Evolutionary conservation across 495 filamentous ascomycete genomes (phyloP), one percentile per base, ranked within the genome.

Genomic region (Melanomma pulvis-pyrius): DNA sequence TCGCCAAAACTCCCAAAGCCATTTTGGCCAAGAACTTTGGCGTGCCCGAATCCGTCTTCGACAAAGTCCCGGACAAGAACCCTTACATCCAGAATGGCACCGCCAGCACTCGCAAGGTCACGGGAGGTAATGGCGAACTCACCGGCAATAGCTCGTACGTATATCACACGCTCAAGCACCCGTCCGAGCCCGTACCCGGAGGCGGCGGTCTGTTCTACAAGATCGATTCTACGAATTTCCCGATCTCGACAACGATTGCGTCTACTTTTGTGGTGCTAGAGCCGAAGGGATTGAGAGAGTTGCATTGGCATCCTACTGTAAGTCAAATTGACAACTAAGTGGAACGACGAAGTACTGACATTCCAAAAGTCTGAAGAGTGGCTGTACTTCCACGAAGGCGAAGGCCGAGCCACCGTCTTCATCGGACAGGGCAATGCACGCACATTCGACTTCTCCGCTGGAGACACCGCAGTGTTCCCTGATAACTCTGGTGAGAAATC

Each of bases 281-380:
- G 74, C 86, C 87, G 0, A 80, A 79, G 53, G 86, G 80, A 15
- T 71, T 89, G 47, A 78, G 87, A 39, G 86, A 89, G 76, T 74
- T 89, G 56, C 87, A 88, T 68, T 88, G 85, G 87, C 85, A 87
- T 74, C 85, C 86, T n/a, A 88, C 85, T 65, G 84, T 85, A 72
- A 74, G 80, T 71, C 15, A 15, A 19, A 19, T 19, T 15, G 8
- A 54, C 8, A n/a, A 25, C 36, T 29, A 39, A 25, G 21, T 57
- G 30, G 11, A 61, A 63, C 44, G 39, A 36, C 28, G 44, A 63
- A 61, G 67, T 63, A 70, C 36, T 59, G 24, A 58, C 65, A 28
- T 49, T 2, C 15, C 50, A 8, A 8, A 57, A 85, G 81, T 82
- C 85, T 1, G 84, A 85, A 68, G 87, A 89, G 71, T 89, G 86